phyloP scores from a whole-genome alignment of 768 basidiomycete genomes.

The Lactarius trivialis region DNA sequence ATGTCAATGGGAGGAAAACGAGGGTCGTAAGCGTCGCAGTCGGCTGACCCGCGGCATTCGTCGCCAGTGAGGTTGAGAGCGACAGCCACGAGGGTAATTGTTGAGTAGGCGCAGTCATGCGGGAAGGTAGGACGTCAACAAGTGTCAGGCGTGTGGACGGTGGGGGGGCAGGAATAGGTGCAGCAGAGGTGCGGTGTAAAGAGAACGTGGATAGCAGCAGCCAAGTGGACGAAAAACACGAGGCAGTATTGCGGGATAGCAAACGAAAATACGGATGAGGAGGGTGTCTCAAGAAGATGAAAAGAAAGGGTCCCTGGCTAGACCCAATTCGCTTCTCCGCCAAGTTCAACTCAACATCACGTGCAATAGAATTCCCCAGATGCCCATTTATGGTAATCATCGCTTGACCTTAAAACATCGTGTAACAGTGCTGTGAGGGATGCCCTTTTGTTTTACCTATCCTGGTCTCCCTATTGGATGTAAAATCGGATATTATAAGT shows the following conservation, averaged over 20 bases:
- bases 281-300: not conserved
- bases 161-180: conserved; percentile 22
- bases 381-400: no score
- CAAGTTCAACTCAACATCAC: no score
- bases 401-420: no score
- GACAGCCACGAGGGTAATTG: conserved; percentile 70
- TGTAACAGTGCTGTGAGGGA: no score
- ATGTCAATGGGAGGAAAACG: conserved; percentile 65
- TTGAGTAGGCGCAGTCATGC: conserved; percentile 60
- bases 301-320: not conserved
- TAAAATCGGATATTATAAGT: no score
- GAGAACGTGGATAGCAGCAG: conserved; percentile 19
- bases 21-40: conserved; percentile 51
- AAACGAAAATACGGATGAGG: not conserved
- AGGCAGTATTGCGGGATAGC: not conserved
- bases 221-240: not conserved
- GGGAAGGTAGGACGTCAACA: not conserved
- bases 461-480: no score
- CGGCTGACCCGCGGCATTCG: conserved; percentile 46
- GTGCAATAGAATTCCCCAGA: no score
- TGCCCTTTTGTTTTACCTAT: no score
- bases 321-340: not conserved
- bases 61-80: conserved; percentile 44
- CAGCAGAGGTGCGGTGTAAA: not conserved
- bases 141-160: conserved; percentile 6